These are phyloP conservation scores for Apostasia ramifera DNA, from an alignment of 106 monocot species.

Conservation along the genomic window DNA sequence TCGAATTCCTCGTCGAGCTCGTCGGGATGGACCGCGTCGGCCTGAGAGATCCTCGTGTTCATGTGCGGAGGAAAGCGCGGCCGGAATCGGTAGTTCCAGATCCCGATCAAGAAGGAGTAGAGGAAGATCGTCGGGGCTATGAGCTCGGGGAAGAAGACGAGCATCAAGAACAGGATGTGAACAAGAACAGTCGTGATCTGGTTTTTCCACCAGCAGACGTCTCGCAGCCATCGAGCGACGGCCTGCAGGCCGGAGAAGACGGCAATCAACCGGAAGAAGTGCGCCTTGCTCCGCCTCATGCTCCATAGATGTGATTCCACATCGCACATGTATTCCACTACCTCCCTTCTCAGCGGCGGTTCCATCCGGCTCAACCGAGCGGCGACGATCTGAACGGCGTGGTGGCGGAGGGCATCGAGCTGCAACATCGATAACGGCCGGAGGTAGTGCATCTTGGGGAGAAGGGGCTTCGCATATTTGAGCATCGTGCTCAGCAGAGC, in stretches of 20 bases:
- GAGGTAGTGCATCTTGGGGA: constrained; percentile 67
- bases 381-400: constrained; percentile 51
- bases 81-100: constrained; percentile 56
- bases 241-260: constrained; percentile 40
- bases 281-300: constrained; percentile 71
- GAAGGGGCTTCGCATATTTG: constrained; percentile 38
- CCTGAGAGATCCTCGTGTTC: constrained; percentile 49
- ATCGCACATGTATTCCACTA: constrained; percentile 64
- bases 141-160: constrained; percentile 53
- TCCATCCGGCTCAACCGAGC: constrained; percentile 48
- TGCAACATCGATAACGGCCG: constrained; percentile 32
- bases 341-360: constrained; percentile 62
- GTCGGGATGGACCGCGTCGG: constrained; percentile 32
- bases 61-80: constrained; percentile 55
- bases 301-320: constrained; percentile 52
- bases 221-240: constrained; percentile 46
- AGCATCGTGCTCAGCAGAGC: constrained; percentile 33
- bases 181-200: constrained; percentile 51
- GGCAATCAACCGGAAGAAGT: constrained; percentile 49
- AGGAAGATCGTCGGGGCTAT: constrained; percentile 57
- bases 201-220: constrained; percentile 62
- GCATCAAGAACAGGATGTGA: constrained; percentile 50
- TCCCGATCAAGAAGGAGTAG: constrained; percentile 48
- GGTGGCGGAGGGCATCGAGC: constrained; percentile 38
- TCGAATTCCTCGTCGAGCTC: constrained; percentile 85